Percentiles rank a stretch among this genome's conserved stretches.
Conservation (phyloP, 176 grass and related monocot species). For the Ampelocalamus luodianensis region DNA sequence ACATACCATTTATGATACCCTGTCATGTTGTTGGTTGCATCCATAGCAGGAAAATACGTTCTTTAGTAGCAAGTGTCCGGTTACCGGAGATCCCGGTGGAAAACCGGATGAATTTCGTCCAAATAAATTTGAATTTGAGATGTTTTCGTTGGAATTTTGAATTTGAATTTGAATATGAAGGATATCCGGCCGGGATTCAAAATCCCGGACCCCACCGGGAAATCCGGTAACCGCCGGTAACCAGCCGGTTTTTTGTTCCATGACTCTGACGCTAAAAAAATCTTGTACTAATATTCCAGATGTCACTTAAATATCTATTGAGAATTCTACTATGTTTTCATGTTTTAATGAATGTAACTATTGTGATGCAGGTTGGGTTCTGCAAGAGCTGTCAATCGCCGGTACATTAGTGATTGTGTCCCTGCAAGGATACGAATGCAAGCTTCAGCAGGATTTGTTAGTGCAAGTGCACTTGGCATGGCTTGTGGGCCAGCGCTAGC, state of each 20-base stretch:
- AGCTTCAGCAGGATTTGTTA: conserved; percentile 95
- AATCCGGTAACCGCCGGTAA: too few relatives aligned
- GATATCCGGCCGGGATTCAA: too few relatives aligned
- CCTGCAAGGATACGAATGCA: conserved; percentile 91
- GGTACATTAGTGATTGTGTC: conserved; percentile 98
- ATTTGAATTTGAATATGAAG: too few relatives aligned
- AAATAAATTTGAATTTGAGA: too few relatives aligned
- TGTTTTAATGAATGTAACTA: conserved; percentile 30
- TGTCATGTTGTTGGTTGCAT: background rate
- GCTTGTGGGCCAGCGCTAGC: conserved; percentile 94
- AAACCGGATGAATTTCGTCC: too few relatives aligned
- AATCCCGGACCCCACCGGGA: too few relatives aligned
- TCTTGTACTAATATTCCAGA: background rate
- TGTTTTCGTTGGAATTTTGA: too few relatives aligned
- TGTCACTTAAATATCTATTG: conserved; percentile 18
- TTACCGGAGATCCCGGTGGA: too few relatives aligned
- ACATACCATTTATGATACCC: background rate
- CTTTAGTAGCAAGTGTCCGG: conserved; percentile 1
- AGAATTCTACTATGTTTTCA: conserved; percentile 3
- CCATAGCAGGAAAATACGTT: conserved; percentile 6
- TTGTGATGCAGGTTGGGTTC: conserved; percentile 75
- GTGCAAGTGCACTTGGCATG: conserved; percentile 96
- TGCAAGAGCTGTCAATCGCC: conserved; percentile 91
- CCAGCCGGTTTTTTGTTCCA: too few relatives aligned
- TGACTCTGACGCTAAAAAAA: background rate